Base-by-base conservation (phyloP, 2,329 filamentous ascomycete genomes). In the Cladosporium sphaerospermum region DNA sequence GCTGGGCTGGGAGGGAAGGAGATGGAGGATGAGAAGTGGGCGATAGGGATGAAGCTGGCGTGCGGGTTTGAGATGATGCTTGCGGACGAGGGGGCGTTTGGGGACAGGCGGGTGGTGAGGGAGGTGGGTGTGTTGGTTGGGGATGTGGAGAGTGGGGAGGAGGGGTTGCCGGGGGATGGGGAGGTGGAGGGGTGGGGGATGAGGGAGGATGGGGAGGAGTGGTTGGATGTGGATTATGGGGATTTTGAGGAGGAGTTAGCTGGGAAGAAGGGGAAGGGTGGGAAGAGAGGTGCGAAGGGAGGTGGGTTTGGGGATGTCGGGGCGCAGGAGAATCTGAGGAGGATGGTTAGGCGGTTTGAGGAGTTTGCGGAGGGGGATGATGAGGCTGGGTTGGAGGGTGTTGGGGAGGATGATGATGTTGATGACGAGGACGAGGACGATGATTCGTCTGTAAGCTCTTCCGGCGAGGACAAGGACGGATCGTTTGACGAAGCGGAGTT, bases 301-400 rank as follows among this genome's bases (percentile, higher is more conserved):
- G 39, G 3, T 3, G 71, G 69, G 0, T 76, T 88, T 64, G 86
- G 85, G 1, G 83, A 90, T 65, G 73, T 79, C 4, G 76, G 75
- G 19, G 81, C 84, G 0, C 84, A 91, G 63, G 82, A 83, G 4
- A 86, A 96, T 65, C 75, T 99, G 18, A 84, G 86, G 51, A 92
- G 92, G 64, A 96, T 97, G 67, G 93, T 99, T 0, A 86, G 88
- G 44, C 82, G 89, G n/a, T 97, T 99, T 64, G 90, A 96, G 64
- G 78, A 86, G 10, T 97, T 99, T 62, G 71, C 99, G 43, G 88
- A 95, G 53, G 89, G 97, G 61, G 89, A 90, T 0, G 91, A 88
- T 1, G 68, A 84, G 5, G 90, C 95, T 44, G 92, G 90, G 0
- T 88, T 85, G 0, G 83, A 89, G 55, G 69, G 88, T 23, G 68